Percentiles rank a stretch among this genome's conserved stretches.
Evolutionary conservation across 441 rosid species (phyloP).

Genomic region (Populus tomentosa): DNA sequence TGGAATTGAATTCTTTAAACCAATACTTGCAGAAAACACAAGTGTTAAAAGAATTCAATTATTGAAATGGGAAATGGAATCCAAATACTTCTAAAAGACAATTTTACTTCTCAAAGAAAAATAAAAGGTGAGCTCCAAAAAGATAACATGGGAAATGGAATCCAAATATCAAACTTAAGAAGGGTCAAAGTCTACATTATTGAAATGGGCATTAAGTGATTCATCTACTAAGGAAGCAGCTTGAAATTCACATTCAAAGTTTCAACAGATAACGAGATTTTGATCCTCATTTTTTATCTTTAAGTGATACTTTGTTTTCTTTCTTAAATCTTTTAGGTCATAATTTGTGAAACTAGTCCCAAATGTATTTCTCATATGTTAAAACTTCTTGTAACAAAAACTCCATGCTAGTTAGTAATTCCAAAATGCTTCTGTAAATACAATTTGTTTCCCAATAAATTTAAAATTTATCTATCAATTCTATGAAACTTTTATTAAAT

Average conservation of each 20-base stretch:
- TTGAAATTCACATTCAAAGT: background rate
- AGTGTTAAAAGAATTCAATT: background rate
- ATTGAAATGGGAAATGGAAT: too few relatives aligned
- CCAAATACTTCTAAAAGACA: background rate
- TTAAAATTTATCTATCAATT: background rate
- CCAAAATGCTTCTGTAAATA: background rate
- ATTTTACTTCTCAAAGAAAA: background rate
- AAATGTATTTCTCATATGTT: background rate
- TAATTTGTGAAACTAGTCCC: background rate
- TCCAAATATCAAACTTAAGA: background rate
- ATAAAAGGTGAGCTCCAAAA: background rate
- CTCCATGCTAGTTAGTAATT: background rate
- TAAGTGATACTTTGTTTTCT: background rate
- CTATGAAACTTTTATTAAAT: background rate
- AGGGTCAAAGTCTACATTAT: background rate
- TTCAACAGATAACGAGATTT: background rate
- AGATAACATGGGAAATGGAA: constrained; percentile 3
- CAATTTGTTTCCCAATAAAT: background rate
- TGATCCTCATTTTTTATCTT: background rate
- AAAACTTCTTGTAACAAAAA: background rate
- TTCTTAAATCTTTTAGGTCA: background rate
- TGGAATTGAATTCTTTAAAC: background rate
- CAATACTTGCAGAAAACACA: background rate
- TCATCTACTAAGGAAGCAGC: background rate
- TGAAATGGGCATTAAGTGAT: background rate